Evolutionary conservation across 2,329 filamentous ascomycete genomes (phyloP).

Genomic region (Microthyrium microscopicum): DNA sequence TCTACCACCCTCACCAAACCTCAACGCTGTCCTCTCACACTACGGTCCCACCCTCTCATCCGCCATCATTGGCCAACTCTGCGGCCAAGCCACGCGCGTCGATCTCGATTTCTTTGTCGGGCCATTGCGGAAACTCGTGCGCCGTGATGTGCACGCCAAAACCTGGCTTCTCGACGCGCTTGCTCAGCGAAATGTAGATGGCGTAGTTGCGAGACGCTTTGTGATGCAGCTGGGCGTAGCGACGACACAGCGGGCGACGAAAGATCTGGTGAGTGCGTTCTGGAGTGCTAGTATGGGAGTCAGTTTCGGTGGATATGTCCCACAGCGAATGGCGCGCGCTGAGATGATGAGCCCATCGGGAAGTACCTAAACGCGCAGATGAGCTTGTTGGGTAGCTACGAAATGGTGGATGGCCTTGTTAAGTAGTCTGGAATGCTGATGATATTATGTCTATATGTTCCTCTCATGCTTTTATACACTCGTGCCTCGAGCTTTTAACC

Average conservation of each 20-base stretch:
- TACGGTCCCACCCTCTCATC: slow-evolving; percentile 45
- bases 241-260: neutral
- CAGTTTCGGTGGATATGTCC: neutral
- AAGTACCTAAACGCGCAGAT: too few species aligned
- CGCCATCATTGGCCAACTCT: slow-evolving; percentile 47
- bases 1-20: slow-evolving; percentile 16
- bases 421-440: too few species aligned
- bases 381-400: too few species aligned
- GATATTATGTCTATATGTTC: too few species aligned
- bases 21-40: slow-evolving; percentile 33
- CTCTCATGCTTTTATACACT: too few species aligned
- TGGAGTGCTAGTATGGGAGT: slow-evolving; percentile 1
- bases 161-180: slow-evolving; percentile 29
- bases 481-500: too few species aligned
- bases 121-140: slow-evolving; percentile 3
- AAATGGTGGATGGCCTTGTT: too few species aligned
- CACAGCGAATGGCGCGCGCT: neutral
- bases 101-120: slow-evolving; percentile 47
- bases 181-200: neutral
- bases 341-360: too few species aligned
- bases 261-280: neutral
- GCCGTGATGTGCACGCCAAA: slow-evolving; percentile 37
- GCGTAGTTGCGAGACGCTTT: neutral
- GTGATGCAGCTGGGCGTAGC: neutral
- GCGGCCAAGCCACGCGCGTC: slow-evolving; percentile 51